A percentile compares a stretch with the other conserved stretches of the same genome.
Conservation (phyloP, 495 filamentous ascomycete genomes). For the Opeltia flavorubescens region DNA sequence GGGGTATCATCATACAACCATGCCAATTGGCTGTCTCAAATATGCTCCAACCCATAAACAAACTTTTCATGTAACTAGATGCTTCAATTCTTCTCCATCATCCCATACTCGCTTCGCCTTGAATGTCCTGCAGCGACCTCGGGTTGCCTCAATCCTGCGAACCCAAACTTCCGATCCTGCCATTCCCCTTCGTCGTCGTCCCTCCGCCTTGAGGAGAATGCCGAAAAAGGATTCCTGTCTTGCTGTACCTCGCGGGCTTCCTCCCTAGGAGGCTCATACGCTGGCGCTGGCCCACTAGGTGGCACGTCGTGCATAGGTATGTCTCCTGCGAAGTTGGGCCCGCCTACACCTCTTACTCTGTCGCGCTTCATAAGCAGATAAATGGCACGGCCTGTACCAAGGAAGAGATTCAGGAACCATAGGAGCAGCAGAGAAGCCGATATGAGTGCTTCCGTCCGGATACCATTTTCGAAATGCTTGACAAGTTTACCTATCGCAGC, state of each 20-base stretch:
- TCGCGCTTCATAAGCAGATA: slow-evolving; percentile 30
- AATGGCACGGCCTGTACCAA: slow-evolving; percentile 54
- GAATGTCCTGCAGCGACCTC: neutral
- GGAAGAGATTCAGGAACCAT: slow-evolving; percentile 63
- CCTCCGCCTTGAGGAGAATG: neutral
- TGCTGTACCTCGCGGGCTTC: neutral
- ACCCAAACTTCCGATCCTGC: slow-evolving; percentile 32
- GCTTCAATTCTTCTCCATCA: slow-evolving; percentile 2
- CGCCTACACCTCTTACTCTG: slow-evolving; percentile 33
- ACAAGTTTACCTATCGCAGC: slow-evolving; percentile 55
- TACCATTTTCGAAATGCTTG: slow-evolving; percentile 42
- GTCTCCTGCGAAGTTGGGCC: slow-evolving; percentile 22
- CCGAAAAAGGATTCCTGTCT: slow-evolving; percentile 2
- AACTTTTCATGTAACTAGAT: neutral
- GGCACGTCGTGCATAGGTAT: slow-evolving; percentile 9
- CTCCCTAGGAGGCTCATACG: slow-evolving; percentile 16
- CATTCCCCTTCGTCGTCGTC: slow-evolving; percentile 12
- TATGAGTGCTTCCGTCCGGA: slow-evolving; percentile 65
- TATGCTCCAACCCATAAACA: no score
- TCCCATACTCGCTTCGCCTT: neutral
- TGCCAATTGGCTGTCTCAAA: no score
- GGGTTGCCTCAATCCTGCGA: slow-evolving; percentile 25
- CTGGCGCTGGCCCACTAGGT: slow-evolving; percentile 13
- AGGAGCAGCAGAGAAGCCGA: slow-evolving; percentile 52
- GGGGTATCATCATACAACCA: no score